Percentiles rank a stretch among this genome's conserved stretches.
phyloP scores from a whole-genome alignment of 345 rosid species.

The Euphorbia pulcherrima region DNA sequence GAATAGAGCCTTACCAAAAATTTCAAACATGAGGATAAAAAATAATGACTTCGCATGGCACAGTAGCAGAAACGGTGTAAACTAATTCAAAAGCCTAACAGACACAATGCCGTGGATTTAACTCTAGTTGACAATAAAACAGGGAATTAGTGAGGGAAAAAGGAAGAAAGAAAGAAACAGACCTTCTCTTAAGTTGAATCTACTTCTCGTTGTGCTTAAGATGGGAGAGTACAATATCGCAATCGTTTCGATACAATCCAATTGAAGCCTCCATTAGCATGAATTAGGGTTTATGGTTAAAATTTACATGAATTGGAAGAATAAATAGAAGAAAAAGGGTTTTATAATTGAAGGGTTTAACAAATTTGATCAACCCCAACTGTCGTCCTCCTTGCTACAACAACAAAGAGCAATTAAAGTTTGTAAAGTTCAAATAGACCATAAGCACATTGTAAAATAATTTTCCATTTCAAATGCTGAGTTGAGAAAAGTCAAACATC shows the following conservation, averaged over 20 bases:
- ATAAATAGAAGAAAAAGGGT: background rate
- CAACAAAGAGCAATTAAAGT: too few relatives aligned
- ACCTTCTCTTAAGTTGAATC: conserved; percentile 63
- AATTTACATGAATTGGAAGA: background rate
- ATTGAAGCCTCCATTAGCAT: conserved; percentile 18
- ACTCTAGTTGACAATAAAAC: background rate
- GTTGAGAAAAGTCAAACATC: too few relatives aligned
- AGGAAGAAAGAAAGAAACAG: background rate
- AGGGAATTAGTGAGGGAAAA: background rate
- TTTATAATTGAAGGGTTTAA: background rate
- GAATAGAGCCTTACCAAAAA: too few relatives aligned
- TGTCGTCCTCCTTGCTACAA: too few relatives aligned
- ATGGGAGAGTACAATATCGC: conserved; percentile 36
- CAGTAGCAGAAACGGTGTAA: too few relatives aligned
- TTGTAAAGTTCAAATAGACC: too few relatives aligned
- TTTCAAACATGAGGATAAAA: too few relatives aligned
- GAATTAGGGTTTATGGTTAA: conserved; percentile 1
- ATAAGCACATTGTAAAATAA: too few relatives aligned
- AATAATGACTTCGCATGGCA: too few relatives aligned
- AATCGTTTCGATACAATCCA: conserved; percentile 31
- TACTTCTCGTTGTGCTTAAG: conserved; percentile 46
- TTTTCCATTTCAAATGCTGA: too few relatives aligned
- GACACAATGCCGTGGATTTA: too few relatives aligned
- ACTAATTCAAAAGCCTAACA: too few relatives aligned
- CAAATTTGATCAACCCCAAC: background rate